Percentiles rank a stretch among this genome's conserved stretches.
These are phyloP conservation scores for Mycena leptocephala DNA, from an alignment of 768 basidiomycete species.

Conservation along the genomic window DNA sequence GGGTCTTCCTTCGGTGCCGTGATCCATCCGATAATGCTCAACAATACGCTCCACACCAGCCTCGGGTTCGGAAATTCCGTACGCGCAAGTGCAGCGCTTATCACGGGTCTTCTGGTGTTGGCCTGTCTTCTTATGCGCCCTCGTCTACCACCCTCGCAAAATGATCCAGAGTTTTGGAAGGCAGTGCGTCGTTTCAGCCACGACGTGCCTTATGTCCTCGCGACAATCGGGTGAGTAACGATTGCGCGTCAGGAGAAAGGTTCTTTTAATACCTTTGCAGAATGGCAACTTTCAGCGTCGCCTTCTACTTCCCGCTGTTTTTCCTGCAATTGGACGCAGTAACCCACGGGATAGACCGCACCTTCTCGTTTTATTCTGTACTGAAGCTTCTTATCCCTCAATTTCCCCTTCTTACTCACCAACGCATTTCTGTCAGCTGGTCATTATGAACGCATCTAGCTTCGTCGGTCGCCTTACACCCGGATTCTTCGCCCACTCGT, in stretches of 20 bases:
- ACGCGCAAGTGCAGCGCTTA: neutral
- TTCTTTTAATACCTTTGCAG: neutral
- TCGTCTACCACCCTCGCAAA: neutral
- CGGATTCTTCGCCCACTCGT: slow-evolving; percentile 47
- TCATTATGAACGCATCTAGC: slow-evolving; percentile 55
- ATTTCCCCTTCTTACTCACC: too few relatives aligned
- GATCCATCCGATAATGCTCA: neutral
- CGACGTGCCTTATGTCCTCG: too few relatives aligned
- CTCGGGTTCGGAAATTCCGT: neutral
- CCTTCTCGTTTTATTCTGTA: neutral
- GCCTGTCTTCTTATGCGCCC: neutral
- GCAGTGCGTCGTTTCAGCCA: neutral
- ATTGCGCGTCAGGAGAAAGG: neutral
- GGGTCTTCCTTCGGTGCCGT: neutral
- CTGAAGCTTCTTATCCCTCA: slow-evolving; percentile 58
- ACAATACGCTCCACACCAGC: neutral
- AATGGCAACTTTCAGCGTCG: neutral
- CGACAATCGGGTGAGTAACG: neutral
- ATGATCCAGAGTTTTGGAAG: neutral
- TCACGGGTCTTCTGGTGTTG: neutral
- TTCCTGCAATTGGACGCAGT: neutral
- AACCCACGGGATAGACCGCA: neutral
- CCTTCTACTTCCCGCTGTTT: neutral
- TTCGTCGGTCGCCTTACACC: slow-evolving; percentile 57
- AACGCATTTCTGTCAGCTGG: too few relatives aligned